Evolutionary conservation across 805 yeast genomes (phyloP).

Genomic region (Saitoella complicata): DNA sequence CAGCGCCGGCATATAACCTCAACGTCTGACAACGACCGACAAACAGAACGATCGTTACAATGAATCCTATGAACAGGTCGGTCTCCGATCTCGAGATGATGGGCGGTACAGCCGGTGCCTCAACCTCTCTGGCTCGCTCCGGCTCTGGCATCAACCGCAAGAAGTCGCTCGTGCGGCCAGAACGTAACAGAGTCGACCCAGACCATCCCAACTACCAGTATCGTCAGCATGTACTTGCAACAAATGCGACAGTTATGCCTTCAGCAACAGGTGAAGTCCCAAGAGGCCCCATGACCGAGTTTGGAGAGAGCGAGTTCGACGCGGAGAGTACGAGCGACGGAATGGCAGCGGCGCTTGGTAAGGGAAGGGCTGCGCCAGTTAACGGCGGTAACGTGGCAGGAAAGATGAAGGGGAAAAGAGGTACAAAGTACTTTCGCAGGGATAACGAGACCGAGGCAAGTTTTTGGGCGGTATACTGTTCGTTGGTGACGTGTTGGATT

Average conservation of each 20-base stretch:
- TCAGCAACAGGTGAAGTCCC: slow-evolving; percentile 62
- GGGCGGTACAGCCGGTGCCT: background rate
- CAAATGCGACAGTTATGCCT: slow-evolving; percentile 48
- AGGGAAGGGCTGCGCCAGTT: background rate
- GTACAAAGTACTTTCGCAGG: no score
- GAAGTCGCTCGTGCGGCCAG: slow-evolving; percentile 69
- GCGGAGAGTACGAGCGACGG: background rate
- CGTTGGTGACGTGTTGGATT: slow-evolving; percentile 77
- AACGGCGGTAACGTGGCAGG: background rate
- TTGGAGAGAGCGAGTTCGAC: background rate
- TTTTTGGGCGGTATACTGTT: slow-evolving; percentile 73
- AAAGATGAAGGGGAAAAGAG: background rate
- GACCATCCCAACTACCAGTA: slow-evolving; percentile 66
- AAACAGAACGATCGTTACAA: no score
- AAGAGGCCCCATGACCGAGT: background rate
- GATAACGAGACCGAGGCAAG: background rate
- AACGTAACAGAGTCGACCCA: slow-evolving; percentile 51
- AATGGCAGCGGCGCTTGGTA: background rate
- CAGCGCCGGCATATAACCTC: no score
- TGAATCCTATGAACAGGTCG: no score
- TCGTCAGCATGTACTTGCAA: slow-evolving; percentile 52
- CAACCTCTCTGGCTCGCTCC: no score
- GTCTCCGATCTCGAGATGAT: background rate
- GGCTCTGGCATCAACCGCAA: slow-evolving; percentile 24
- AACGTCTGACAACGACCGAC: no score